Percentiles rank a stretch among this genome's conserved stretches.
phyloP scores from a whole-genome alignment of 2,329 filamentous ascomycete species.

The Penicillium sp. region DNA sequence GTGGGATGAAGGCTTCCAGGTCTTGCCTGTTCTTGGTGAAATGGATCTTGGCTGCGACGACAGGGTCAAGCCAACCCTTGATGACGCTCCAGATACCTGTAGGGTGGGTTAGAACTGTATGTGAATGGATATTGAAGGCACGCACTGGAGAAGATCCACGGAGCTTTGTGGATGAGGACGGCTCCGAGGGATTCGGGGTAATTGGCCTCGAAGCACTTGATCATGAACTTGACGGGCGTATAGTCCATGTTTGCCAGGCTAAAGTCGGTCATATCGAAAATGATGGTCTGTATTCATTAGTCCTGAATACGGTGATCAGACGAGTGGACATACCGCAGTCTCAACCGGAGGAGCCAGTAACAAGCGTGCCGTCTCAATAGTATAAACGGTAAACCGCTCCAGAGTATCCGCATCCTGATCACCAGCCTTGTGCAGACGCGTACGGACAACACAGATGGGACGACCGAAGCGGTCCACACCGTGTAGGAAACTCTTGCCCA shows the following conservation, averaged over 20 bases:
- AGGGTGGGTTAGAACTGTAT: conserved; percentile 2
- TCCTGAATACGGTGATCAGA: conserved; percentile 3
- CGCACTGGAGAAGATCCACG: conserved; percentile 90
- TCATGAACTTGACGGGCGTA: conserved; percentile 96
- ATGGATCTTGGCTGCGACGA: conserved; percentile 89
- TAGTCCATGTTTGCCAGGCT: conserved; percentile 98
- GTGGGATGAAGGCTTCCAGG: conserved; percentile 69
- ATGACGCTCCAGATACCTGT: conserved; percentile 93
- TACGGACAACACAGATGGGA: conserved; percentile 81
- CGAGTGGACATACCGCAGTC: conserved; percentile 67
- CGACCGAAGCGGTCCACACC: conserved; percentile 78
- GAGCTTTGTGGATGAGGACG: conserved; percentile 90
- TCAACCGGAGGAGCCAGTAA: conserved; percentile 75
- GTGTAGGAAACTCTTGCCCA: conserved; percentile 92
- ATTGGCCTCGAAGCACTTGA: conserved; percentile 98
- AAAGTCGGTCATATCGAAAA: conserved; percentile 96
- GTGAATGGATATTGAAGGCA: conserved; percentile 7
- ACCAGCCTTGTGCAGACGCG: conserved; percentile 72
- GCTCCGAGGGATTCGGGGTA: conserved; percentile 89
- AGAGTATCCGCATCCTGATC: conserved; percentile 78
- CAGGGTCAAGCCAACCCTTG: conserved; percentile 91
- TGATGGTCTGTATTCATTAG: conserved; percentile 60
- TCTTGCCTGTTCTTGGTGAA: conserved; percentile 82
- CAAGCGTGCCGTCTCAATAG: conserved; percentile 91
- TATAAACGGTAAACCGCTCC: conserved; percentile 85